phyloP scores from a whole-genome alignment of 495 filamentous ascomycete genomes.

The Tetracladium setigerum region DNA sequence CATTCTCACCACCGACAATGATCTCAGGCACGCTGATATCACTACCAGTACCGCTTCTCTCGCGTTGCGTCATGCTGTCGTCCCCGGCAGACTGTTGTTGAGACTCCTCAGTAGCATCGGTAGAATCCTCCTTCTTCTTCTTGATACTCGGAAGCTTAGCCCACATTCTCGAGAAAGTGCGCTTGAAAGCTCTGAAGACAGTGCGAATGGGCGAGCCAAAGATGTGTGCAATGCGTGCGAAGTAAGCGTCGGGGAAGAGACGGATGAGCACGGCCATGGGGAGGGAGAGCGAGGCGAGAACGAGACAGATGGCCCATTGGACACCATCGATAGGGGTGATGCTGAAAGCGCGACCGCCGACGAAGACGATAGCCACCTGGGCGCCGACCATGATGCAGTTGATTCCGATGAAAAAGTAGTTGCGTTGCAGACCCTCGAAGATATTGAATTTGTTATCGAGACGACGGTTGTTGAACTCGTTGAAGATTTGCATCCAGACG shows the following conservation, averaged over 20 bases:
- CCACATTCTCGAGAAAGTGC: too few relatives aligned
- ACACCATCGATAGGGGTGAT: slow-evolving; percentile 52
- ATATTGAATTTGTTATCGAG: slow-evolving; percentile 84
- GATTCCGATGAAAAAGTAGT: slow-evolving; percentile 73
- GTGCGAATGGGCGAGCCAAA: too few relatives aligned
- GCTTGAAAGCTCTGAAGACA: too few relatives aligned
- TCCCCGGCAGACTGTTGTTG: too few relatives aligned
- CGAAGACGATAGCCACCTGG: slow-evolving; percentile 70
- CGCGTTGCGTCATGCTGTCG: too few relatives aligned
- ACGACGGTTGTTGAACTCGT: slow-evolving; percentile 83
- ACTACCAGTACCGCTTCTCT: too few relatives aligned
- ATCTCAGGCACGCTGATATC: too few relatives aligned
- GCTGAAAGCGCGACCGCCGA: slow-evolving; percentile 62
- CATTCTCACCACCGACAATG: too few relatives aligned
- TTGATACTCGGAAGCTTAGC: too few relatives aligned
- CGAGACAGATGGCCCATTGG: slow-evolving; percentile 72
- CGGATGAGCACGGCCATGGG: slow-evolving; percentile 64
- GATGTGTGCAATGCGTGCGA: too few relatives aligned
- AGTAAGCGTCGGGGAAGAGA: slow-evolving; percentile 47
- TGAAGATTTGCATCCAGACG: slow-evolving; percentile 93
- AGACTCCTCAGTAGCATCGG: too few relatives aligned
- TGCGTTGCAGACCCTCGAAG: slow-evolving; percentile 68
- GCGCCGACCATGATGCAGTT: slow-evolving; percentile 67
- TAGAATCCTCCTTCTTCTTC: too few relatives aligned
- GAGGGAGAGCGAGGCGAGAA: slow-evolving; percentile 60